Evolutionary conservation across 768 basidiomycete species (phyloP), one percentile per base, ranked within the genome.

Genomic region (Tulasnella calospora): DNA sequence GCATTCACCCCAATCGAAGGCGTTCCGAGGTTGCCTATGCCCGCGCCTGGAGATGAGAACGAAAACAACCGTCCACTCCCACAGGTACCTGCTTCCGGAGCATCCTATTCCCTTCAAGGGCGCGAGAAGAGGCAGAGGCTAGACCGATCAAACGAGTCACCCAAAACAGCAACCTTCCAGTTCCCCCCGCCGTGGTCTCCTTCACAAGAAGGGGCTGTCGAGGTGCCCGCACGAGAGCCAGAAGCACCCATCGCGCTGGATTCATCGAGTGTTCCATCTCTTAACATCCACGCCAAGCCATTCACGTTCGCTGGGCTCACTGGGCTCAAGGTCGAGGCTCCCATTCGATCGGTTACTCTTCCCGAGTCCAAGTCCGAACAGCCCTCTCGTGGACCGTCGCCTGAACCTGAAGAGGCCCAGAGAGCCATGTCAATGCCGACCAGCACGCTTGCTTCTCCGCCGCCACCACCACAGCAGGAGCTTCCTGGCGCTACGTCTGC

Each of bases 91-190:
- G 78, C 82, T 83, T 79, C 77, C 77, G 67, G 77, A 47, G 80
- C 82, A 83, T 79, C 81, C 7, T 83, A 84, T 12, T 86, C 88
- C 35, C 82, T 86, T 3, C 93, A 95, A 84, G 94, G 94, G 23
- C 87, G 94, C 77, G 93, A 95, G 84, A 95, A 95, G 84, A 87
- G 93, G 79, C 91, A 89, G 79, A 88, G 92, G 19, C 87, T 89
- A 69, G 88, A 85, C 36, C 89, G 91, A 6, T 21, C 35, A 6
- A 78, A 17, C 27, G 33, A 79, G 21, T 73, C 76, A 19, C 55
- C 36, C n/a, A 27, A 71, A n/a, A 69, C 40, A 13, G 47, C 78
- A 10, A 33, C 21, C 2, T 76, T 77, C 70, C 74, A 80, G 46
- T 78, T 78, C 72, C 80, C 80, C 2, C 75, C 69, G 5, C 79